Base-by-base conservation (phyloP, 2,329 filamentous ascomycete species). In the Neofusicoccum sp. region DNA sequence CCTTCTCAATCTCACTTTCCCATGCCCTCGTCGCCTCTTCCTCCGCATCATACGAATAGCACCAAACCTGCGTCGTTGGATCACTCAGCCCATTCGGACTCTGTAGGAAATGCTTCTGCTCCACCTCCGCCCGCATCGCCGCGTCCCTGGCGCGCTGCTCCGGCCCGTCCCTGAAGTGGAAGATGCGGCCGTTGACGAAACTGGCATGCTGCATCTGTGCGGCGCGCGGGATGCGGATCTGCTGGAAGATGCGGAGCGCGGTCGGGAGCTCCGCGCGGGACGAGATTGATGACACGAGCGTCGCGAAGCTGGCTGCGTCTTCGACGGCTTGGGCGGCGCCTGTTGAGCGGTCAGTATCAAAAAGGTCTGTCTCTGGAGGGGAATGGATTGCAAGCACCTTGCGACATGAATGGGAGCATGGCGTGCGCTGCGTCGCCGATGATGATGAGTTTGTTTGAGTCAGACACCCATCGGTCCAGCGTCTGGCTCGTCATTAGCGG, bases 241-340 rank as follows among this genome's bases (percentile, higher is more conserved):
- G 51, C 47, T 79, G 73, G 49, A 77, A 82, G 1, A 77, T 61
- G 0, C 61, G 11, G 3, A 82, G 67, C 0, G 75, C 72, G 6
- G 64, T 60, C 0, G 63, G 51, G 0, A 81, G 59, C 31, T 78
- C 65, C 0, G 64, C 51, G 0, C 33, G 11, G 0, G 67, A 65
- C 0, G 40, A 44, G 3, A 79, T 67, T 0, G 72, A 63, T 11
- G 62, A 65, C 3, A 80, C 64, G 0, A 69, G 69, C 3, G 62
- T 76, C 1, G 86, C 87, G 0, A 89, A 72, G 0, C 86, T 85
- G 0, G 86, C 85, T 0, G 86, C 86, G 58, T 89, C 87, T 68
- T 90, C 87, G 0, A 89, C 76, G 0, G 84, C 83, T 2, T 82
- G 85, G 66, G 88, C 88, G 12, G 87, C 87, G 2, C 49, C 49